A percentile compares a stretch with the other conserved stretches of the same genome.
phyloP scores from a whole-genome alignment of 805 yeast species.

The Schwanniomyces occidentalis region DNA sequence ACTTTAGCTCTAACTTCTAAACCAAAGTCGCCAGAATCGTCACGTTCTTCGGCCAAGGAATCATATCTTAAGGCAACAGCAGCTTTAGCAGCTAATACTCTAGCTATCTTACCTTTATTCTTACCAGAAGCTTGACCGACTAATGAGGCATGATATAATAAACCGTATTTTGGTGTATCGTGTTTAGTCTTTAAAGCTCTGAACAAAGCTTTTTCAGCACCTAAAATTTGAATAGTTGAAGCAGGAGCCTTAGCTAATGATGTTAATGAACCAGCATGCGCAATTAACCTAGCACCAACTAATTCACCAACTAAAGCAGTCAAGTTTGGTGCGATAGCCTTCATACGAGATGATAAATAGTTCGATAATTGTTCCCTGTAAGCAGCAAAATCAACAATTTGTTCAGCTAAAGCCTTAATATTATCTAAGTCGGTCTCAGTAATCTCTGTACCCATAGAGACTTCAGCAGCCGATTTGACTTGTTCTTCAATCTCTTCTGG shows the following conservation, averaged over 20 bases:
- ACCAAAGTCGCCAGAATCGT: conserved; percentile 93
- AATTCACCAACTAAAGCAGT: conserved; percentile 96
- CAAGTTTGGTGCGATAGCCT: conserved; percentile 97
- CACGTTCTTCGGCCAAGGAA: conserved; percentile 95
- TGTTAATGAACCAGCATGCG: conserved; percentile 94
- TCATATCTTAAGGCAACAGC: conserved; percentile 96
- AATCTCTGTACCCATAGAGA: conserved; percentile 99
- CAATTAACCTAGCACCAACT: conserved; percentile 96
- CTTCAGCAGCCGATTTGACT: conserved; percentile 95
- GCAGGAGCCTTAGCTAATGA: conserved; percentile 98
- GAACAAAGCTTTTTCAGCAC: conserved; percentile 98
- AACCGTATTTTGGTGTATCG: conserved; percentile 98
- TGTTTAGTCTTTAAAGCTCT: conserved; percentile 98
- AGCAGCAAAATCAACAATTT: conserved; percentile 92
- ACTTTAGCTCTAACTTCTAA: conserved; percentile 88
- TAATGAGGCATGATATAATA: conserved; percentile 92
- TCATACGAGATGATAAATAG: conserved; percentile 92
- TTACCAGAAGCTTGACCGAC: conserved; percentile 98
- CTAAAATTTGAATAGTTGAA: conserved; percentile 95
- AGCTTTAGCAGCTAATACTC: conserved; percentile 98
- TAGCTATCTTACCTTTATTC: conserved; percentile 98
- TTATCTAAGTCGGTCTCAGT: conserved; percentile 86
- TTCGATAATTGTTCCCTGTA: conserved; percentile 95
- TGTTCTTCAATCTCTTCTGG: conserved; percentile 50
- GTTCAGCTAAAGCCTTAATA: conserved; percentile 90